Percentiles rank a stretch among this genome's conserved stretches.
These are phyloP conservation scores for Thelephora ganbajun DNA, from an alignment of 768 basidiomycete genomes.

Conservation along the genomic window DNA sequence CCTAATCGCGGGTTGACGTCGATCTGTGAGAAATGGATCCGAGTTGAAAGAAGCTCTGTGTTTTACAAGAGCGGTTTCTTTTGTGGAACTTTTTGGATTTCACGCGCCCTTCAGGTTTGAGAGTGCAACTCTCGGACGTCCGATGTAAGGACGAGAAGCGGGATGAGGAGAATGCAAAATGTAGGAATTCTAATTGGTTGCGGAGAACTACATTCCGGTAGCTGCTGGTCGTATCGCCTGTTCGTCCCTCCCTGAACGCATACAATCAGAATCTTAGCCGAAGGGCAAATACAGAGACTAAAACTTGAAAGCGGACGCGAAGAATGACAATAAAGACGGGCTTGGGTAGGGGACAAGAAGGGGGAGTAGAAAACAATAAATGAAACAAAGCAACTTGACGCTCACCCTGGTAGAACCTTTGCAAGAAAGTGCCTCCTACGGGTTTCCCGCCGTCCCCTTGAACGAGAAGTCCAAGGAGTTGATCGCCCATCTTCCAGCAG, in stretches of 20 bases:
- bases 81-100: too few species aligned
- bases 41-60: not conserved
- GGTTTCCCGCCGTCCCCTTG: slow-evolving; percentile 29
- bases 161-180: not conserved
- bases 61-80: not conserved
- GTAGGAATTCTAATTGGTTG: slow-evolving; percentile 5
- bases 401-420: slow-evolving; percentile 77
- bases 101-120: too few species aligned
- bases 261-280: too few species aligned
- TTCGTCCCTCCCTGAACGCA: slow-evolving; percentile 54
- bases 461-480: slow-evolving; percentile 60
- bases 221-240: slow-evolving; percentile 58
- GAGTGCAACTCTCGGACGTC: too few species aligned
- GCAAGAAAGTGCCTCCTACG: slow-evolving; percentile 47
- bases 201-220: slow-evolving; percentile 26
- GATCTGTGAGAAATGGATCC: too few species aligned
- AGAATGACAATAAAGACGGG: not conserved
- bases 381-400: too few species aligned
- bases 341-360: not conserved
- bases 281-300: too few species aligned
- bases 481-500: slow-evolving; percentile 82
- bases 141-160: not conserved
- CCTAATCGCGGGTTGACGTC: too few species aligned
- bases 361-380: not conserved
- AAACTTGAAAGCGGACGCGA: slow-evolving; percentile 1